Conservation (phyloP, 2,329 filamentous ascomycete genomes). For the Hirsutella minnesotensis region DNA sequence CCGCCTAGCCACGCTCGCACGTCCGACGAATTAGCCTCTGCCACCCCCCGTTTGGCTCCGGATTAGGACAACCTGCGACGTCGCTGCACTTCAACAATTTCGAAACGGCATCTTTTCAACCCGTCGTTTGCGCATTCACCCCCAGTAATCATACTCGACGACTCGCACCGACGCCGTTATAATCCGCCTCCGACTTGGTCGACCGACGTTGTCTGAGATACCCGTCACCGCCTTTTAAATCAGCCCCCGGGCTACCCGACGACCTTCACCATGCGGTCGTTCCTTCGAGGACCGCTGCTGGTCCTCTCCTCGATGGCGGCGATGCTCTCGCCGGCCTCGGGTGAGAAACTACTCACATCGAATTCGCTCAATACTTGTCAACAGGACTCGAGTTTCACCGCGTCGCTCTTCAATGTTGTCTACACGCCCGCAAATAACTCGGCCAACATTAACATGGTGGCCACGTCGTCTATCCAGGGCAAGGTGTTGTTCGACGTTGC, state of each 20-base stretch:
- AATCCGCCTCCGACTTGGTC: not conserved
- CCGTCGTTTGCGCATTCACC: too few species aligned
- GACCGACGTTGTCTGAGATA: not conserved
- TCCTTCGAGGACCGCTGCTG: conserved; percentile 30
- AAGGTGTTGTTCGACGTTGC: conserved; percentile 68
- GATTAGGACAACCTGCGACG: not conserved
- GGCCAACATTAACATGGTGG: conserved; percentile 62
- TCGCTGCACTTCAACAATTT: not conserved
- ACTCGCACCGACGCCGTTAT: too few species aligned
- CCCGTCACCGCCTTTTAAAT: not conserved
- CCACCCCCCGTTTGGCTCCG: too few species aligned
- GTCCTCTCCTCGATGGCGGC: conserved; percentile 32
- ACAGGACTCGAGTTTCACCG: conserved; percentile 73
- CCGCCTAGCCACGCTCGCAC: not conserved
- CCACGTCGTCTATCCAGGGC: conserved; percentile 71
- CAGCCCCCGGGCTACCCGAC: not conserved
- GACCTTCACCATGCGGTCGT: conserved; percentile 32
- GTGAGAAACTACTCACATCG: conserved; percentile 61
- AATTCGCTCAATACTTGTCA: conserved; percentile 79
- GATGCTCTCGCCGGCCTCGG: conserved; percentile 36
- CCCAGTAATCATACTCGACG: too few species aligned
- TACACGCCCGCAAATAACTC: conserved; percentile 67
- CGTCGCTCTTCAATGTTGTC: conserved; percentile 76
- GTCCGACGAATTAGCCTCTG: not conserved
- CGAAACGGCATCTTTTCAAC: not conserved